Evolutionary conservation across 306 rosid species (phyloP).

Genomic region (Parietaria judaica): DNA sequence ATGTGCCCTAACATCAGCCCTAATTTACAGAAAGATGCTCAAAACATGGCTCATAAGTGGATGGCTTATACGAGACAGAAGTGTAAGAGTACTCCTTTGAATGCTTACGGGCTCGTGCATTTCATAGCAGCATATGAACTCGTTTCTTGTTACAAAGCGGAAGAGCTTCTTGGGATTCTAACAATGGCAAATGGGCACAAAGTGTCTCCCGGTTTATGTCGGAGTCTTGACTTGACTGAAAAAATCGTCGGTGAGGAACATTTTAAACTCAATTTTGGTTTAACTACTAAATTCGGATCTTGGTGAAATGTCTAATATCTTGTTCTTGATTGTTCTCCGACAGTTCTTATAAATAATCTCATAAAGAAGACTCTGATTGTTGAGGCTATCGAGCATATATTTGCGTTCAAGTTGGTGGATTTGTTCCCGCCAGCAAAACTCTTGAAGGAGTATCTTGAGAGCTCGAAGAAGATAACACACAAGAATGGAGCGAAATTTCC

Average conservation of each 20-base stretch:
- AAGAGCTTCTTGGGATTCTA: conserved; percentile 19
- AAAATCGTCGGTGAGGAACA: background rate
- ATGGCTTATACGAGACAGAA: background rate
- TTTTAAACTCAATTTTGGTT: background rate
- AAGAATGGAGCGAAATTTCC: background rate
- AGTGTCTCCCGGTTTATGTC: conserved; percentile 17
- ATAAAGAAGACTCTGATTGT: conserved; percentile 22
- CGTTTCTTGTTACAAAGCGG: background rate
- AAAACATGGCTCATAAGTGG: conserved; percentile 6
- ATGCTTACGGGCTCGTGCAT: conserved; percentile 5
- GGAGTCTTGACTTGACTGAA: conserved; percentile 1
- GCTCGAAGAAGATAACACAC: background rate
- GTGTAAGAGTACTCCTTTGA: background rate
- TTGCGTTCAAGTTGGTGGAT: conserved; percentile 3
- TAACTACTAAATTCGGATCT: conserved; percentile 1
- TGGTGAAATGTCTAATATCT: no score
- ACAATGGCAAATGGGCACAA: conserved; percentile 23
- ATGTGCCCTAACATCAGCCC: conserved; percentile 1
- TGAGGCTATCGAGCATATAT: conserved; percentile 19
- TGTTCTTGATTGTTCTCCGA: background rate
- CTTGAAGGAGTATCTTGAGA: background rate
- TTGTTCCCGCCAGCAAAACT: conserved; percentile 1
- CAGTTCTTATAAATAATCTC: conserved; percentile 41
- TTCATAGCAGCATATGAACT: conserved; percentile 9
- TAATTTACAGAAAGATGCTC: background rate